Conservation (phyloP, 1,284 basidiomycete genomes). For the Ustilago xerochloae region DNA sequence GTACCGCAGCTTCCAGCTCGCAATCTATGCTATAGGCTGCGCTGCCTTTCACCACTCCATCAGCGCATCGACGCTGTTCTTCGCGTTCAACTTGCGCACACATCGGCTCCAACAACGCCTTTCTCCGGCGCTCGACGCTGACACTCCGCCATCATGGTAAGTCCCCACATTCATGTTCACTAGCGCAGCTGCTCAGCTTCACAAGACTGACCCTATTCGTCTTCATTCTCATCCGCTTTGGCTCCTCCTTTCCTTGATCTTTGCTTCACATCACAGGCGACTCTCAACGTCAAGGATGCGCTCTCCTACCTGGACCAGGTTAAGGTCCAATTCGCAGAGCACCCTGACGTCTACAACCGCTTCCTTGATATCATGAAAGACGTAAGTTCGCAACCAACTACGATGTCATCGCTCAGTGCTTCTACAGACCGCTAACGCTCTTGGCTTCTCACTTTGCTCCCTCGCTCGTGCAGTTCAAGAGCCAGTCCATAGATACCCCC, state of each 20-base stretch:
- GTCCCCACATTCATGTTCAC: background rate
- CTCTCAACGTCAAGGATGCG: slow-evolving; percentile 79
- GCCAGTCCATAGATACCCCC: slow-evolving; percentile 85
- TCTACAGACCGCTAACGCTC: background rate
- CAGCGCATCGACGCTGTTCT: background rate
- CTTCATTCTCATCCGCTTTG: background rate
- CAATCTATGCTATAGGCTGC: slow-evolving; percentile 3
- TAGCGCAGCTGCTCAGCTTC: background rate
- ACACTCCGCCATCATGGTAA: slow-evolving; percentile 36
- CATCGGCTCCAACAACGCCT: background rate
- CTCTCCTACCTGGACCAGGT: slow-evolving; percentile 96
- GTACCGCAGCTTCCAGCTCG: background rate
- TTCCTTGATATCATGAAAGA: slow-evolving; percentile 99
- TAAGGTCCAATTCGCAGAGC: slow-evolving; percentile 86
- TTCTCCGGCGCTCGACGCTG: slow-evolving; percentile 18
- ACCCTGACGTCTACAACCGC: slow-evolving; percentile 95
- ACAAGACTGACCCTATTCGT: background rate
- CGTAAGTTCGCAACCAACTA: slow-evolving; percentile 27
- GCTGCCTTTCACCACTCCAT: background rate
- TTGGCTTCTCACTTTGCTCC: background rate
- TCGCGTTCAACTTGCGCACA: background rate
- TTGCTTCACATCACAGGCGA: slow-evolving; percentile 41
- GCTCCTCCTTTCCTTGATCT: background rate
- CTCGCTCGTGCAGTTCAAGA: slow-evolving; percentile 59
- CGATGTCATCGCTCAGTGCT: background rate